phyloP scores from a whole-genome alignment of 129 eudicot species.

The Scalesia atractyloides region DNA sequence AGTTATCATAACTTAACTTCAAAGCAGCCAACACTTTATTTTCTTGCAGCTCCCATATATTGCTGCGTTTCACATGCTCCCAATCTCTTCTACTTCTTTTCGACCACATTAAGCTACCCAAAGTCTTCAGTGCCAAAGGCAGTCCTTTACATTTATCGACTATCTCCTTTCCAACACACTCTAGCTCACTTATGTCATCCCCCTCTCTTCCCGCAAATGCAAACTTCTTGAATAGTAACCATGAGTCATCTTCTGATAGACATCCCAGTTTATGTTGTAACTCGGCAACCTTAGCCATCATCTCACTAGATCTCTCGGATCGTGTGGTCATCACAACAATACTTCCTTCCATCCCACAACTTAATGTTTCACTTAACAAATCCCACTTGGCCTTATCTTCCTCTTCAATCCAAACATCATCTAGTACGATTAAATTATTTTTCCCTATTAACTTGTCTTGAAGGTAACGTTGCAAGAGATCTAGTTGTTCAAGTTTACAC shows the following conservation, averaged over 20 bases:
- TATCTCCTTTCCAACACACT: conserved; percentile 11
- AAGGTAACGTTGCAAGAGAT: background rate
- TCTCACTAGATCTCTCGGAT: background rate
- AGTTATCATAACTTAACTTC: too few species aligned
- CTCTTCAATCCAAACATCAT: conserved; percentile 19
- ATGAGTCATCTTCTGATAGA: conserved; percentile 23
- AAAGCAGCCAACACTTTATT: too few species aligned
- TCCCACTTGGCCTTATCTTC: conserved; percentile 18
- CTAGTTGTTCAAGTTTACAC: background rate
- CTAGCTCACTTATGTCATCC: conserved; percentile 16
- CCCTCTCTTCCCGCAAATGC: conserved; percentile 28
- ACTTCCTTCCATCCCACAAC: conserved; percentile 29
- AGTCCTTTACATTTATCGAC: conserved; percentile 16
- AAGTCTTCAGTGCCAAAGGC: conserved; percentile 5
- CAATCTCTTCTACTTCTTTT: too few species aligned
- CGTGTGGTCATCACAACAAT: conserved; percentile 32
- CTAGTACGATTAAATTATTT: conserved; percentile 26
- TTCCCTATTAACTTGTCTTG: conserved; percentile 10
- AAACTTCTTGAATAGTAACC: conserved; percentile 28
- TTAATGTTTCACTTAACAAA: conserved; percentile 23
- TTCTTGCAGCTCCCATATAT: too few species aligned
- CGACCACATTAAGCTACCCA: too few species aligned
- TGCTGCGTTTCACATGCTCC: too few species aligned
- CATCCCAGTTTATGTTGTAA: conserved; percentile 21
- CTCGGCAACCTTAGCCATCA: conserved; percentile 18